These are phyloP conservation scores for Agapanthus africanus DNA, from an alignment of 106 monocot genomes.

Conservation along the genomic window DNA sequence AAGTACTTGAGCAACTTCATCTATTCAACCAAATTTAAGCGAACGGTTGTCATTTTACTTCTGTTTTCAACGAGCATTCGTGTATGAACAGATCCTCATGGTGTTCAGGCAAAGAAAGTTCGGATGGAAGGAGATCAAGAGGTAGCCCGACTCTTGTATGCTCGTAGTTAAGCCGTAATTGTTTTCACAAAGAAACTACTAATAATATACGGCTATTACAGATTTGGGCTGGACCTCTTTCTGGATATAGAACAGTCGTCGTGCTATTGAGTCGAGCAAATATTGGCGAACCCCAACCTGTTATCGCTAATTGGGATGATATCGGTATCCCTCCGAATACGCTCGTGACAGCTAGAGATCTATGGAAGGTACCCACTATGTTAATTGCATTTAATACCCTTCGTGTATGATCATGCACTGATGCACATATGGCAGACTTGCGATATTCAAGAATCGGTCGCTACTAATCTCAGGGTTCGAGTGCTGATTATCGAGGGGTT, in stretches of 20 bases:
- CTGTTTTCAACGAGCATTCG: not conserved
- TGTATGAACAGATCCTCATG: slow-evolving; percentile 46
- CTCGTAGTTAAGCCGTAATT: not conserved
- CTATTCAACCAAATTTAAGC: not conserved
- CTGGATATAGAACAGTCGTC: slow-evolving; percentile 37
- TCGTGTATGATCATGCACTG: not conserved
- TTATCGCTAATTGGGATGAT: slow-evolving; percentile 63
- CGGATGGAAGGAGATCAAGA: slow-evolving; percentile 52
- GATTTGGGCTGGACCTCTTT: slow-evolving; percentile 78
- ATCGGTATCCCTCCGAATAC: slow-evolving; percentile 38
- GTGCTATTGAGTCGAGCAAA: slow-evolving; percentile 43
- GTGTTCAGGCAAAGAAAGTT: slow-evolving; percentile 80
- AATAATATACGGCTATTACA: slow-evolving; percentile 8
- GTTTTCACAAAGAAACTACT: not conserved
- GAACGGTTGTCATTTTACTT: too few species aligned
- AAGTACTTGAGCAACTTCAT: not conserved
- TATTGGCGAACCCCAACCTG: not conserved
- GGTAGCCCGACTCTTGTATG: slow-evolving; percentile 20
- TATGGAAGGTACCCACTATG: slow-evolving; percentile 35
- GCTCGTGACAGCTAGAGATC: slow-evolving; percentile 47
- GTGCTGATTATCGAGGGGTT: too few species aligned
- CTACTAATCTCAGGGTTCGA: too few species aligned
- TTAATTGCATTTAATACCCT: not conserved
- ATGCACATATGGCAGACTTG: too few species aligned
- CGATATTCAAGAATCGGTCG: too few species aligned